These are phyloP conservation scores for Volvox reticuliferus DNA, from an alignment of 139 green algal genomes.

Conservation along the genomic window DNA sequence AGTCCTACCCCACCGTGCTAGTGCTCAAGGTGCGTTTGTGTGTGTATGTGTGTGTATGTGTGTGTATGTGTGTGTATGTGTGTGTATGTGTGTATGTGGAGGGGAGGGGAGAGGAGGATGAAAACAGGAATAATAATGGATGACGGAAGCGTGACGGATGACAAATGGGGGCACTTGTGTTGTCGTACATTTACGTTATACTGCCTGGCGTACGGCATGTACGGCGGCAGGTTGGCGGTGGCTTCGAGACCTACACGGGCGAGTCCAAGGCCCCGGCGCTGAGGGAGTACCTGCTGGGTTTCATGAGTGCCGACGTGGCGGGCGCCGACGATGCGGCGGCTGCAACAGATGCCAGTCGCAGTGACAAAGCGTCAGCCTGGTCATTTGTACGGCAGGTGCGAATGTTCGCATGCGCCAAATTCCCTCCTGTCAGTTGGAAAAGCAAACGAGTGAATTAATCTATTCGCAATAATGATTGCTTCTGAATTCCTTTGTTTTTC, in stretches of 20 bases:
- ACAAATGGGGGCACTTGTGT: background rate
- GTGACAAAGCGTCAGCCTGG: background rate
- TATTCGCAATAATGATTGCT: too few relatives aligned
- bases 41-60: too few relatives aligned
- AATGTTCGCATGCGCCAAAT: background rate
- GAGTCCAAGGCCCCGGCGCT: slow-evolving; percentile 58
- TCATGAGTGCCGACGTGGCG: background rate
- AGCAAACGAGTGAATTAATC: too few relatives aligned
- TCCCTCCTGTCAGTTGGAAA: too few relatives aligned
- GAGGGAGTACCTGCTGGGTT: slow-evolving; percentile 44
- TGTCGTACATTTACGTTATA: background rate
- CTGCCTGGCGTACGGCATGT: background rate
- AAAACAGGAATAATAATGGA: background rate
- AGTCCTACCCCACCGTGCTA: slow-evolving; percentile 32
- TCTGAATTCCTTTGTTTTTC: too few relatives aligned
- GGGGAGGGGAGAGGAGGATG: background rate
- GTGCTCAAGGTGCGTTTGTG: slow-evolving; percentile 43
- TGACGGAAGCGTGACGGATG: background rate
- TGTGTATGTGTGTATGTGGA: background rate
- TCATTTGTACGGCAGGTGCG: slow-evolving; percentile 21
- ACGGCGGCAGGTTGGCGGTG: background rate
- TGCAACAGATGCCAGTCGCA: background rate
- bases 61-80: background rate
- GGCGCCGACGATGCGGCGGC: background rate
- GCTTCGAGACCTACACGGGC: slow-evolving; percentile 34